Evolutionary conservation across 2,329 filamentous ascomycete species (phyloP), one percentile per base, ranked within the genome.

Genomic region (Herpomyces periplanetae): DNA sequence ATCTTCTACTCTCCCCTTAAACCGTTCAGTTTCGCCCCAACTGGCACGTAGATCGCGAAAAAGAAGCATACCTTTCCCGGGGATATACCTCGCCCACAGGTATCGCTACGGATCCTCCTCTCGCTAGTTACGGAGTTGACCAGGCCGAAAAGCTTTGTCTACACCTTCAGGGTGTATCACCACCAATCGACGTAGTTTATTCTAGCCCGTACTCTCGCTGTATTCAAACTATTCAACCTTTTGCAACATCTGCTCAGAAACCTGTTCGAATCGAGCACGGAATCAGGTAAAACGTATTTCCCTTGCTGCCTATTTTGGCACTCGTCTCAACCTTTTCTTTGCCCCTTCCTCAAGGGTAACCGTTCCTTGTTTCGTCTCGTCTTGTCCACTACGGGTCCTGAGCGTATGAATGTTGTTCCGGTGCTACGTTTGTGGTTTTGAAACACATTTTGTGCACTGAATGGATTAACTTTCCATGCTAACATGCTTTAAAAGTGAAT

Each of bases 171-270:
- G 44, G 41, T 1, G 34, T 65, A 17, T 39, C 55, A 8, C 63
- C 64, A 13, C 51, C 59, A 2, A 49, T 75, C 23, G 59, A 69
- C 20, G 47, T 48, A 17, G 50, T 91, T 27, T 91, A 87, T 42
- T 64, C 56, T 13, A 71, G 61, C 24, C 64, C 68, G 0, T 85
- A 69, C 40, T 85, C 80, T 37, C 55, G 71, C 26, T 87, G 71
- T 33, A 43, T 85, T 16, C 64, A 85, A 40, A 85, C 71, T 2
- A 54, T 85, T 20, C 44, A 50, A 18, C 69, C 71, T 0, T 60
- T 60, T 28, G 43, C 59, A 18, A 36, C n/a, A n/a, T n/a, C n/a
- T n/a, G n/a, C n/a, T n/a, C n/a, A n/a, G n/a, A n/a, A n/a, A n/a
- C n/a, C n/a, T n/a, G n/a, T n/a, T n/a, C n/a, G n/a, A n/a, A n/a